A percentile compares a stretch with the other conserved stretches of the same genome.
Conservation (phyloP, 1,284 basidiomycete species). For the Chalciporus sp. region DNA sequence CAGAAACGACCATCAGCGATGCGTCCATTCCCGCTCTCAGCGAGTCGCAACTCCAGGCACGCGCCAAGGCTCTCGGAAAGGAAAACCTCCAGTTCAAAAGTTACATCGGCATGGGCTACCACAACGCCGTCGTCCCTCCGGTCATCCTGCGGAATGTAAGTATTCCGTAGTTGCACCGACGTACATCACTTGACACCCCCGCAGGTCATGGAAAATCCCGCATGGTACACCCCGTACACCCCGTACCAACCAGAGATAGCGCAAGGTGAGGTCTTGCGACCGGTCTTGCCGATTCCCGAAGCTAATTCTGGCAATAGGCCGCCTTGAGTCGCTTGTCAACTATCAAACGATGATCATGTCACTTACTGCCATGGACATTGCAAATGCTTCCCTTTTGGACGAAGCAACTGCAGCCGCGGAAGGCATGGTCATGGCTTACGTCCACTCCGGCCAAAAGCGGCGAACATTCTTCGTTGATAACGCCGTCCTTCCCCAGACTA, state of each 20-base stretch:
- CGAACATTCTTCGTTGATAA: constrained; percentile 84
- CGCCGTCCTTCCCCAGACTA: constrained; percentile 83
- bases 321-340: constrained; percentile 95
- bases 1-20: constrained; percentile 63
- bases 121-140: constrained; percentile 90
- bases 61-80: constrained; percentile 76
- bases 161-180: constrained; percentile 9
- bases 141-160: constrained; percentile 91
- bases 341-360: constrained; percentile 98
- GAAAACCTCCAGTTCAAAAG: constrained; percentile 87
- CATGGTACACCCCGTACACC: constrained; percentile 98
- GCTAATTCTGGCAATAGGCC: constrained; percentile 52
- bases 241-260: constrained; percentile 94
- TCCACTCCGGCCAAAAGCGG: constrained; percentile 69
- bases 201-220: constrained; percentile 93
- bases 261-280: constrained; percentile 61
- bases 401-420: constrained; percentile 94
- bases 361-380: constrained; percentile 92
- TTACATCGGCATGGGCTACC: constrained; percentile 98
- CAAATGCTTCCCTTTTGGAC: constrained; percentile 91
- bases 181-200: constrained; percentile 7
- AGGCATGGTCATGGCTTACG: constrained; percentile 86
- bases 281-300: constrained; percentile 5
- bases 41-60: constrained; percentile 82
- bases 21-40: constrained; percentile 74